phyloP scores from a whole-genome alignment of 2,329 filamentous ascomycete species.

The Coniella vitis region DNA sequence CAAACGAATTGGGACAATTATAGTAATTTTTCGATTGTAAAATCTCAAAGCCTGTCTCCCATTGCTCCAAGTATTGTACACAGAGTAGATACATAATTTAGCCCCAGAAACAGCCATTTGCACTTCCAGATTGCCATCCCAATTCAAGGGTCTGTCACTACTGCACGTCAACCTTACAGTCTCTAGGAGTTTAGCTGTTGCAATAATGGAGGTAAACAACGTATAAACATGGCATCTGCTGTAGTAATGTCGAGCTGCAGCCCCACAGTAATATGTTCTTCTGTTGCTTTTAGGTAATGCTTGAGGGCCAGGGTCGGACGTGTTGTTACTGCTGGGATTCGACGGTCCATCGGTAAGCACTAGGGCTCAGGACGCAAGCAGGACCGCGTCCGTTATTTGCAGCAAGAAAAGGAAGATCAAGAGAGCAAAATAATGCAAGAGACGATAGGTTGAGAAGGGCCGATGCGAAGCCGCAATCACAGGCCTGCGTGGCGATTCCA shows the following conservation, averaged over 20 bases:
- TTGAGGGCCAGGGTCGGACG: background rate
- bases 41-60: background rate
- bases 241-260: slow-evolving; percentile 2
- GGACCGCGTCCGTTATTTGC: background rate
- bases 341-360: no score
- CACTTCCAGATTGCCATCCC: slow-evolving; percentile 1
- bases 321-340: no score
- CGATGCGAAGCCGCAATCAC: slow-evolving; percentile 12
- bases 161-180: background rate
- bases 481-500: slow-evolving; percentile 4
- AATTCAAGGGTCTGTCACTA: background rate
- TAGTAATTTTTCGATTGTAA: background rate
- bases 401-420: background rate
- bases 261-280: background rate
- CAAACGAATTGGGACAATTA: no score
- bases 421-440: background rate
- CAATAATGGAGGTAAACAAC: no score
- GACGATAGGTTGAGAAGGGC: background rate
- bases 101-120: slow-evolving; percentile 7
- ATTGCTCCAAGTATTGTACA: background rate
- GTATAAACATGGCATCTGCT: no score
- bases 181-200: background rate
- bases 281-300: background rate
- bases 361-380: background rate
- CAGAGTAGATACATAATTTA: background rate